Conservation (phyloP, 1,139 yeast species). For the Nakaseomyces kungkrabaensis region DNA sequence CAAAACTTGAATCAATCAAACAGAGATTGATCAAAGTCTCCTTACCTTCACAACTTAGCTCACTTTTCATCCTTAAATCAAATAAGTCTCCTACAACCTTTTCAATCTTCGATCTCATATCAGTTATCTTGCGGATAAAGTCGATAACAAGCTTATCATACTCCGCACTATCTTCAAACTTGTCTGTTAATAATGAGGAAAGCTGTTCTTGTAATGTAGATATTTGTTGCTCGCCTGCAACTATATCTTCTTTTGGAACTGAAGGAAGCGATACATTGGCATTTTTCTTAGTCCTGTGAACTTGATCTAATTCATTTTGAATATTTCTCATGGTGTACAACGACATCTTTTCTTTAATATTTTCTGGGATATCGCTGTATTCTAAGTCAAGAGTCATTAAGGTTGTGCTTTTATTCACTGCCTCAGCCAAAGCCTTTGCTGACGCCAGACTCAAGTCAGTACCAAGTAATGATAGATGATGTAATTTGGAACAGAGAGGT, state of each 20-base stretch:
- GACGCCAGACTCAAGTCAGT: conserved; percentile 43
- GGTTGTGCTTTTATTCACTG: conserved; percentile 47
- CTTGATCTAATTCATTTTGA: conserved; percentile 36
- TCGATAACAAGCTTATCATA: conserved; percentile 26
- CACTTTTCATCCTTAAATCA: conserved; percentile 42
- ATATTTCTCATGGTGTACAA: conserved; percentile 62
- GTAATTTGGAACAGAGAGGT: conserved; percentile 50
- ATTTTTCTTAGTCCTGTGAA: conserved; percentile 5
- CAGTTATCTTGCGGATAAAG: conserved; percentile 38
- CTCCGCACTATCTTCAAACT: conserved; percentile 17
- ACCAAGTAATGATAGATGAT: conserved; percentile 52
- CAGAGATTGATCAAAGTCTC: conserved; percentile 62
- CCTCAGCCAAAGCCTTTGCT: conserved; percentile 48
- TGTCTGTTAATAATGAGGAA: conserved; percentile 25
- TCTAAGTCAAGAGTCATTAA: conserved; percentile 56
- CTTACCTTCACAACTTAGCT: conserved; percentile 56
- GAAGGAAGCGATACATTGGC: not conserved
- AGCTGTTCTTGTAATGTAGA: conserved; percentile 29
- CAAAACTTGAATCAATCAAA: conserved; percentile 58
- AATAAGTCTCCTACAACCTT: conserved; percentile 49
- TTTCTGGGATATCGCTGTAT: conserved; percentile 41
- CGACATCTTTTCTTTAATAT: conserved; percentile 50
- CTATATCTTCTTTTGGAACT: conserved; percentile 5
- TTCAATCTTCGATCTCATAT: conserved; percentile 40
- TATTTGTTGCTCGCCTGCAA: conserved; percentile 13